phyloP scores from a whole-genome alignment of 176 grass and related monocot genomes.

The Cenchrus fungigraminus region DNA sequence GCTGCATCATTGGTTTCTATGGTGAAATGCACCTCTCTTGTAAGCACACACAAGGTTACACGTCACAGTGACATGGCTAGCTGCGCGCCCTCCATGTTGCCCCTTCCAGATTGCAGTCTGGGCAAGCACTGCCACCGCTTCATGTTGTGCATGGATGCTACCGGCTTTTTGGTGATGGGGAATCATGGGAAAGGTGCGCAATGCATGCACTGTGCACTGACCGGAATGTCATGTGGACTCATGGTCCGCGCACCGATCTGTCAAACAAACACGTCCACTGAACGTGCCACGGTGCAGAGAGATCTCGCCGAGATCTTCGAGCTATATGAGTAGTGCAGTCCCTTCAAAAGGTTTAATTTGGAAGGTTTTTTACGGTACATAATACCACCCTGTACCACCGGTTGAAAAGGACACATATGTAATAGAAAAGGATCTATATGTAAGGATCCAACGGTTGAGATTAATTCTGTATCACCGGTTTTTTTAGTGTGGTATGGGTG shows the following conservation, averaged over 20 bases:
- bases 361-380: too few species aligned
- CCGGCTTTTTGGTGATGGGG: background rate
- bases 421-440: too few species aligned
- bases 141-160: background rate
- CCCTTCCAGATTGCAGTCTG: background rate
- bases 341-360: background rate
- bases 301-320: slow-evolving; percentile 16
- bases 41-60: background rate
- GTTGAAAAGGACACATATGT: too few species aligned
- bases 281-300: background rate
- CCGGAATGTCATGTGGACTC: slow-evolving; percentile 18
- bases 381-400: too few species aligned
- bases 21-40: background rate
- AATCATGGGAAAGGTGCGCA: background rate
- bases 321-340: background rate
- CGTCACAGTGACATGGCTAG: background rate
- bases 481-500: too few species aligned
- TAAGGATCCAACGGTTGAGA: too few species aligned
- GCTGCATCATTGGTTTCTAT: background rate
- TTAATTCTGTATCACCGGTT: too few species aligned
- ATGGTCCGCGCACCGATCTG: background rate
- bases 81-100: too few species aligned
- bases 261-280: background rate
- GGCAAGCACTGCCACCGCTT: background rate
- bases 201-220: slow-evolving; percentile 13